These are phyloP conservation scores for Datura wrightii DNA, from an alignment of 257 asterid genomes.

Conservation along the genomic window DNA sequence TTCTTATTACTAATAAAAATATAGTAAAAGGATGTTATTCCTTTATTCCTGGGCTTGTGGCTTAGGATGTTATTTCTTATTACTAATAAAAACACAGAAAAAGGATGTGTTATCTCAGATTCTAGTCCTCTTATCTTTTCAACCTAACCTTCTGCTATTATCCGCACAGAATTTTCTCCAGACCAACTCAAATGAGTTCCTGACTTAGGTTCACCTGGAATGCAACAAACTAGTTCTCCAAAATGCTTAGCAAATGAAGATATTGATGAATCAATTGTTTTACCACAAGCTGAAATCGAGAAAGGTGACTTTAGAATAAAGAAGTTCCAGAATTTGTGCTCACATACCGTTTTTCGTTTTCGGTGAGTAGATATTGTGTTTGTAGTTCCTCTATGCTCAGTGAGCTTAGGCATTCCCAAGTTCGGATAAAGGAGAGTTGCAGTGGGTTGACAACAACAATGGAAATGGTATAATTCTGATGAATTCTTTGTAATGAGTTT, in stretches of 20 bases:
- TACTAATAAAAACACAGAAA: not conserved
- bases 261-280: not conserved
- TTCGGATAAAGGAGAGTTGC: not conserved
- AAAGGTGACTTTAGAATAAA: not conserved
- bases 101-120: not conserved
- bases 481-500: not conserved
- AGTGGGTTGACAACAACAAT: not conserved
- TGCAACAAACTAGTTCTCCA: not conserved
- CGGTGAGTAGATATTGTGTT: not conserved
- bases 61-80: not conserved
- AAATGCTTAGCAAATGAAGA: slow-evolving; percentile 12
- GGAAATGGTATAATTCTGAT: not conserved
- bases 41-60: not conserved
- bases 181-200: not conserved
- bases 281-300: not conserved
- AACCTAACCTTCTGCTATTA: not conserved
- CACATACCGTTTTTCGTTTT: not conserved
- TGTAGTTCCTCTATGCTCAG: not conserved
- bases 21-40: not conserved
- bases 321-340: not conserved
- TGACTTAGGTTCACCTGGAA: not conserved
- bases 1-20: not conserved
- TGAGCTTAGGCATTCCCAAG: not conserved
- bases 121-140: slow-evolving; percentile 2
- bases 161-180: not conserved